phyloP scores from a whole-genome alignment of 768 basidiomycete species.

The Rhizopogon roseolus region DNA sequence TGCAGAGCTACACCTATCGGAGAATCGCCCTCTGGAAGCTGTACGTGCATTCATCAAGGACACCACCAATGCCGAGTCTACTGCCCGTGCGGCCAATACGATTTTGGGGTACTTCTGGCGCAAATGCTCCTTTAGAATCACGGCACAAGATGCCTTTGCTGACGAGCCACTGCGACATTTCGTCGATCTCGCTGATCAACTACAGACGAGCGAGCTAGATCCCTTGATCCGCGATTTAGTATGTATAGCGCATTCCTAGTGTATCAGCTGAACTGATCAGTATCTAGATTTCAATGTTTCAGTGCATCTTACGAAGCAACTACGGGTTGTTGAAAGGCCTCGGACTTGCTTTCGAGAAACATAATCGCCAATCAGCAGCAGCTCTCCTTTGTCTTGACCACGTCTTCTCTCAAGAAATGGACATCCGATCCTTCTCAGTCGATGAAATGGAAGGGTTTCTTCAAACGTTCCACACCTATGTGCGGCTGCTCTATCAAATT shows the following conservation, averaged over 20 bases:
- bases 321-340: constrained; percentile 25
- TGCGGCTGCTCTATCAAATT: constrained; percentile 25
- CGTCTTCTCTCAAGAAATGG: constrained; percentile 26
- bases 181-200: constrained; percentile 17
- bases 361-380: constrained; percentile 23
- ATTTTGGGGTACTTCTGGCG: constrained; percentile 44
- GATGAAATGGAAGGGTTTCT: constrained; percentile 27
- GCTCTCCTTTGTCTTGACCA: constrained; percentile 43
- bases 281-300: constrained; percentile 29
- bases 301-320: constrained; percentile 24
- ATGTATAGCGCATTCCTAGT: constrained; percentile 4
- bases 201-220: constrained; percentile 7
- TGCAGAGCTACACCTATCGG: constrained; percentile 43
- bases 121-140: constrained; percentile 35
- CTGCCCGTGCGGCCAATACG: constrained; percentile 30
- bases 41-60: constrained; percentile 40
- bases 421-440: constrained; percentile 18
- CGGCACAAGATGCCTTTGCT: constrained; percentile 2
- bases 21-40: constrained; percentile 44
- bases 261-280: constrained; percentile 10
- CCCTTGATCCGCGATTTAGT: constrained; percentile 9
- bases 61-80: constrained; percentile 18
- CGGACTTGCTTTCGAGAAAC: constrained; percentile 23
- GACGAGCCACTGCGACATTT: constrained; percentile 13
- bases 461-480: constrained; percentile 30